Evolutionary conservation across 108 stramenopile species (phyloP).

Genomic region (Phaeodactylum tricornutum): DNA sequence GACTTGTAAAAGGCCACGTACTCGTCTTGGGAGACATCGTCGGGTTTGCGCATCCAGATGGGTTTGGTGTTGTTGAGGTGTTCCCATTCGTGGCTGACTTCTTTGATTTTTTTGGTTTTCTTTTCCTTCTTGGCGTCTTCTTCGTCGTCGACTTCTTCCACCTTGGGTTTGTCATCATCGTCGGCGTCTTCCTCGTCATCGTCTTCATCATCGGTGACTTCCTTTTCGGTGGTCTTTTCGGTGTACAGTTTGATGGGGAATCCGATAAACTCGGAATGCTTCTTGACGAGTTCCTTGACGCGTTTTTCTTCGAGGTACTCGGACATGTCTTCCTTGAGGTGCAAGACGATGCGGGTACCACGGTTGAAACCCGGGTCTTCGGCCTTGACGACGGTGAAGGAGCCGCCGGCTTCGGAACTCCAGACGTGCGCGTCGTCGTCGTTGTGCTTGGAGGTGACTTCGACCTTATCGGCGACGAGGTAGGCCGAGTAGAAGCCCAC

Average conservation of each 20-base stretch:
- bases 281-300: conserved; percentile 99
- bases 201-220: conserved; percentile 98
- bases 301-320: conserved; percentile 99
- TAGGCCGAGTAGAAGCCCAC: conserved; percentile 99
- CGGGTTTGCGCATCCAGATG: conserved; percentile 99
- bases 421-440: conserved; percentile 89
- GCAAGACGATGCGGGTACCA: conserved; percentile 97
- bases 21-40: conserved; percentile 98
- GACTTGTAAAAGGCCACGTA: conserved; percentile 99
- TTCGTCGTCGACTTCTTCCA: conserved; percentile 95
- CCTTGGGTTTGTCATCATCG: conserved; percentile 90
- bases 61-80: conserved; percentile 99
- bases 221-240: conserved; percentile 99
- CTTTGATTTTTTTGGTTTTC: conserved; percentile 99
- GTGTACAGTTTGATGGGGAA: conserved; percentile 99
- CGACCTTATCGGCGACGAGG: conserved; percentile 98
- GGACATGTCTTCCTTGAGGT: conserved; percentile 99
- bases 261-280: conserved; percentile 99
- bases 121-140: conserved; percentile 97
- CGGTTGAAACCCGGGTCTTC: conserved; percentile 79
- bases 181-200: conserved; percentile 94
- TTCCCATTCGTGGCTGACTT: conserved; percentile 99
- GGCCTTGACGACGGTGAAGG: conserved; percentile 87
- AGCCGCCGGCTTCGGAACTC: conserved; percentile 96
- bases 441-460: conserved; percentile 96